Conservation (phyloP, 805 yeast species). For the Myxozyma nipponensis region DNA sequence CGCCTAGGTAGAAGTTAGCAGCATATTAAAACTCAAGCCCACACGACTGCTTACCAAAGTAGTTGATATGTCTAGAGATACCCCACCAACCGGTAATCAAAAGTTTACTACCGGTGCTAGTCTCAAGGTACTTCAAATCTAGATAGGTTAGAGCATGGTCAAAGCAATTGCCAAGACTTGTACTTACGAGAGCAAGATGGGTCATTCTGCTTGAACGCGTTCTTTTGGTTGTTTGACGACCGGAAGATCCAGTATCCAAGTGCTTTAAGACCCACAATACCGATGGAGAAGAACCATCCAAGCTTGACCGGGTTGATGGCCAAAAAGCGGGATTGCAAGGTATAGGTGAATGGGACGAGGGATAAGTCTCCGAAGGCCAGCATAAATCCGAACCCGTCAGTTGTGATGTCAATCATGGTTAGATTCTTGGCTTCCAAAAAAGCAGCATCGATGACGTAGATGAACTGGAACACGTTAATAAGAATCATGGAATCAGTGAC, state of each 20-base stretch:
- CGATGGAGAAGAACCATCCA: slow-evolving; percentile 41
- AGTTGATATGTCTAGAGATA: slow-evolving; percentile 84
- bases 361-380: slow-evolving; percentile 90
- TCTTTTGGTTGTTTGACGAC: slow-evolving; percentile 78
- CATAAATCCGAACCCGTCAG: slow-evolving; percentile 98
- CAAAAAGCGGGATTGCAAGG: slow-evolving; percentile 79
- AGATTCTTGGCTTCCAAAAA: slow-evolving; percentile 84
- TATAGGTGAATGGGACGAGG: slow-evolving; percentile 87
- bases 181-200: slow-evolving; percentile 48
- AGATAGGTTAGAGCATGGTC: neutral
- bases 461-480: slow-evolving; percentile 65
- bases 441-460: slow-evolving; percentile 88
- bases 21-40: neutral
- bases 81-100: slow-evolving; percentile 97
- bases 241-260: slow-evolving; percentile 80
- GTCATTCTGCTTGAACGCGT: slow-evolving; percentile 75
- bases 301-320: slow-evolving; percentile 58
- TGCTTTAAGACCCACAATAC: slow-evolving; percentile 49
- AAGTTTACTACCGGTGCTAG: slow-evolving; percentile 65
- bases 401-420: slow-evolving; percentile 92
- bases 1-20: slow-evolving; percentile 44
- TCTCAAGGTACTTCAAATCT: slow-evolving; percentile 58
- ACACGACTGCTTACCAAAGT: slow-evolving; percentile 48
- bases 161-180: neutral
- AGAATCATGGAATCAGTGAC: slow-evolving; percentile 70